Evolutionary conservation across 2,329 filamentous ascomycete genomes (phyloP).

Genomic region (Coniochaeta hoffmannii): DNA sequence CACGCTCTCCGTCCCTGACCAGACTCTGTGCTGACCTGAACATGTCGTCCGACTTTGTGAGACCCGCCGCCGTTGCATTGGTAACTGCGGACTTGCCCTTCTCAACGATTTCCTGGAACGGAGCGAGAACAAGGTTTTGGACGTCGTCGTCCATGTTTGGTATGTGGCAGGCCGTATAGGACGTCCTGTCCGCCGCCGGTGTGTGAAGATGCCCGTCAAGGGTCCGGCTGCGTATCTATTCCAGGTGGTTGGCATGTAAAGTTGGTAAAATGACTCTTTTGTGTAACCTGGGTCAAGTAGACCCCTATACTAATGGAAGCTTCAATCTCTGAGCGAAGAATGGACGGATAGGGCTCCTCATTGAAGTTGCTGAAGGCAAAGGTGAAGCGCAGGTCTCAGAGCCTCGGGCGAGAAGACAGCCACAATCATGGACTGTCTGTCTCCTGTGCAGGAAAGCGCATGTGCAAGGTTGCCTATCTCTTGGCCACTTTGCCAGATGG

Average conservation of each 20-base stretch:
- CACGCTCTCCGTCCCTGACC: slow-evolving; percentile 28
- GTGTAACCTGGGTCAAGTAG: not conserved
- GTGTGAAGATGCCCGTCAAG: no score
- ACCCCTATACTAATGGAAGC: not conserved
- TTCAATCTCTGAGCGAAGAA: not conserved
- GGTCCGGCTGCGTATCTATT: no score
- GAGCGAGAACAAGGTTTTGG: slow-evolving; percentile 36
- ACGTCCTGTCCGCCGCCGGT: no score
- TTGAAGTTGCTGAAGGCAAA: not conserved
- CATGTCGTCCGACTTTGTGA: slow-evolving; percentile 35
- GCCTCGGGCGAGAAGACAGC: not conserved
- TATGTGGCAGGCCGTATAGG: not conserved
- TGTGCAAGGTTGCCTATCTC: not conserved
- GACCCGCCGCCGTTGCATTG: slow-evolving; percentile 28
- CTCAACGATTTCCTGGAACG: slow-evolving; percentile 45
- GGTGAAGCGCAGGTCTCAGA: not conserved
- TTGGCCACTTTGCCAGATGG: not conserved
- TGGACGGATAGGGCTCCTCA: not conserved
- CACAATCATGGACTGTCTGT: not conserved
- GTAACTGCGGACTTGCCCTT: slow-evolving; percentile 39
- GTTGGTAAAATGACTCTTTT: not conserved
- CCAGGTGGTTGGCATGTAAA: no score
- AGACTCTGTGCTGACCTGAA: slow-evolving; percentile 35
- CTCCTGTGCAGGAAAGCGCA: not conserved
- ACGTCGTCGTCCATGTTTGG: slow-evolving; percentile 10